Conservation (phyloP, 2,329 filamentous ascomycete genomes). For the Hysterium pulicare region DNA sequence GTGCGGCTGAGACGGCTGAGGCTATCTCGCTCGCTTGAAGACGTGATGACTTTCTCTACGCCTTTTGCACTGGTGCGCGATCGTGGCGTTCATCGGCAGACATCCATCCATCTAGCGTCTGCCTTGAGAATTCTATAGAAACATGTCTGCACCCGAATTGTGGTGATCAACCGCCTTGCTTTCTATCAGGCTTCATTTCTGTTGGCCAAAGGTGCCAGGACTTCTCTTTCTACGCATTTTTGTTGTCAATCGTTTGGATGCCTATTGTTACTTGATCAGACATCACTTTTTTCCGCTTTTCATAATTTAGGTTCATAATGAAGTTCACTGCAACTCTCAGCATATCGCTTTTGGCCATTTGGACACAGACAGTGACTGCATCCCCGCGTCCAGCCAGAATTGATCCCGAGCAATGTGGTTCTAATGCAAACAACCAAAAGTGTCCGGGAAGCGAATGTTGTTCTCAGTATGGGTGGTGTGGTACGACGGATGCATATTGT, state of each 20-base stretch:
- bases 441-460: neutral
- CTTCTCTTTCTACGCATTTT: neutral
- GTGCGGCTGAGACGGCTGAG: too few relatives aligned
- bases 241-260: neutral
- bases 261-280: too few relatives aligned
- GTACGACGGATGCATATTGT: neutral
- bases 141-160: neutral
- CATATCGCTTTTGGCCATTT: neutral
- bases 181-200: neutral
- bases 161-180: neutral
- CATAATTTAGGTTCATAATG: neutral
- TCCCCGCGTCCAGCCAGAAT: neutral
- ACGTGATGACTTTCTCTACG: too few relatives aligned
- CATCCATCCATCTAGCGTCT: neutral
- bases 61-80: neutral
- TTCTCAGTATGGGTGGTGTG: neutral
- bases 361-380: too few relatives aligned
- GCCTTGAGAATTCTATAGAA: neutral
- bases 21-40: too few relatives aligned
- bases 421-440: neutral
- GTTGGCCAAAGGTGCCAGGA: neutral
- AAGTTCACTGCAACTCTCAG: neutral
- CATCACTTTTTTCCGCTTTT: too few relatives aligned
- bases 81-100: neutral
- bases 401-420: neutral